A percentile compares a stretch with the other conserved stretches of the same genome.
These are phyloP conservation scores for Rhizopus microsporus DNA, from an alignment of 371 early-diverging fungal genomes.

Conservation along the genomic window DNA sequence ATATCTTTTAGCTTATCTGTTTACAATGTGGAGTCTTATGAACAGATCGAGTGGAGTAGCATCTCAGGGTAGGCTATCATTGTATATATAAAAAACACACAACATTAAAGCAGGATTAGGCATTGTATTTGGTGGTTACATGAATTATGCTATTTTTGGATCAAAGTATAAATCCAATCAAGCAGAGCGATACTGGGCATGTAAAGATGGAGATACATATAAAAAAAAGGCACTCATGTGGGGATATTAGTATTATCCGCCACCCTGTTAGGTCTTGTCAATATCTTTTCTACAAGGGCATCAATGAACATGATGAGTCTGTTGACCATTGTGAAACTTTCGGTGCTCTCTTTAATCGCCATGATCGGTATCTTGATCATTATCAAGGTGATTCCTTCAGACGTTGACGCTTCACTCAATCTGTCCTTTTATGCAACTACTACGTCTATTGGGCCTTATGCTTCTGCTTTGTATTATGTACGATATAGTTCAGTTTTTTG, in stretches of 20 bases:
- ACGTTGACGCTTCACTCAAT: slow-evolving; percentile 27
- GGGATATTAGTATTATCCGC: slow-evolving; percentile 29
- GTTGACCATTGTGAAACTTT: slow-evolving; percentile 33
- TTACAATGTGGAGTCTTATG: slow-evolving; percentile 43
- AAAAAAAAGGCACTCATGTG: not conserved
- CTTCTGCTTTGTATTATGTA: slow-evolving; percentile 46
- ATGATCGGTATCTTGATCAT: slow-evolving; percentile 31
- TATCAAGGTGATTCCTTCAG: slow-evolving; percentile 27
- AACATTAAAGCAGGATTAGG: slow-evolving; percentile 16
- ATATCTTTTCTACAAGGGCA: slow-evolving; percentile 34
- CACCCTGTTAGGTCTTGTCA: slow-evolving; percentile 25
- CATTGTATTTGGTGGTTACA: slow-evolving; percentile 44
- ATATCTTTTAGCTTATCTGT: slow-evolving; percentile 40
- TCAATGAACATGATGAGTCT: slow-evolving; percentile 33
- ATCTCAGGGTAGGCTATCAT: slow-evolving; percentile 26
- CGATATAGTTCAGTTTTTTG: not conserved
- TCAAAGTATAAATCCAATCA: slow-evolving; percentile 30
- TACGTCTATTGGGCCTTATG: slow-evolving; percentile 37
- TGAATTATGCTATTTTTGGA: slow-evolving; percentile 46
- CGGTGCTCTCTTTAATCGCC: slow-evolving; percentile 28
- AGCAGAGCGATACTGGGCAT: slow-evolving; percentile 40
- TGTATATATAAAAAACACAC: not conserved
- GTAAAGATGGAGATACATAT: slow-evolving; percentile 16
- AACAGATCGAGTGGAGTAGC: slow-evolving; percentile 43
- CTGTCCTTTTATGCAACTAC: slow-evolving; percentile 43